Evolutionary conservation across 2,329 filamentous ascomycete species (phyloP).

Genomic region (Botrytis cinerea): DNA sequence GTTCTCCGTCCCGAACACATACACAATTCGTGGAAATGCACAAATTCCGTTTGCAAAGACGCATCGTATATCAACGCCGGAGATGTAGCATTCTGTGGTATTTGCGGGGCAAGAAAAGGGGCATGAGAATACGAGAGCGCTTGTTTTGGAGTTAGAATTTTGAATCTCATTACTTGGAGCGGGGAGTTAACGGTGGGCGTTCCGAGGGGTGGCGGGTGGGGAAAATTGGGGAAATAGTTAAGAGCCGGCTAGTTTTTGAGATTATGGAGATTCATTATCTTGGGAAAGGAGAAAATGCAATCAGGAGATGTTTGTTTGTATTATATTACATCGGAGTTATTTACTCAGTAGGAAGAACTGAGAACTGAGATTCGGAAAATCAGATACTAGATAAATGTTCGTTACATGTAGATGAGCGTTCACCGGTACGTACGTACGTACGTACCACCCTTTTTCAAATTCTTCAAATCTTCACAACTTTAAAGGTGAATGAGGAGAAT

Average conservation of each 20-base stretch:
- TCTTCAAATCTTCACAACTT: no score
- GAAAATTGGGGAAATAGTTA: neutral
- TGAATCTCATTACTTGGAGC: neutral
- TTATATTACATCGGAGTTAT: neutral
- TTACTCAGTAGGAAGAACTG: neutral
- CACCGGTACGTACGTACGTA: no score
- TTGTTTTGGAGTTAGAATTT: neutral
- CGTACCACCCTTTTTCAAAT: no score
- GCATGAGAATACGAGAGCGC: neutral
- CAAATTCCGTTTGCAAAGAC: constrained; percentile 54
- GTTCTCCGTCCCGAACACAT: constrained; percentile 61
- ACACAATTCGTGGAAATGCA: constrained; percentile 64
- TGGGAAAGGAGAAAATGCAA: neutral
- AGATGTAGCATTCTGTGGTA: constrained; percentile 69
- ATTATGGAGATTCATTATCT: neutral
- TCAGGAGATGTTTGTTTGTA: neutral
- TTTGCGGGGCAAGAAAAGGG: constrained; percentile 57
- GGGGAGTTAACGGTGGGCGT: neutral
- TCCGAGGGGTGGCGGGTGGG: neutral
- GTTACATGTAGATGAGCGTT: no score
- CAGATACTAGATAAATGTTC: neutral
- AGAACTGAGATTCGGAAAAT: neutral
- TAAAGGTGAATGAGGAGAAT: no score
- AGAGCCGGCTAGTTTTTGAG: neutral
- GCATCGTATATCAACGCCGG: constrained; percentile 66